Conservation (phyloP, 2,329 filamentous ascomycete species). For the Beauveria varroae region DNA sequence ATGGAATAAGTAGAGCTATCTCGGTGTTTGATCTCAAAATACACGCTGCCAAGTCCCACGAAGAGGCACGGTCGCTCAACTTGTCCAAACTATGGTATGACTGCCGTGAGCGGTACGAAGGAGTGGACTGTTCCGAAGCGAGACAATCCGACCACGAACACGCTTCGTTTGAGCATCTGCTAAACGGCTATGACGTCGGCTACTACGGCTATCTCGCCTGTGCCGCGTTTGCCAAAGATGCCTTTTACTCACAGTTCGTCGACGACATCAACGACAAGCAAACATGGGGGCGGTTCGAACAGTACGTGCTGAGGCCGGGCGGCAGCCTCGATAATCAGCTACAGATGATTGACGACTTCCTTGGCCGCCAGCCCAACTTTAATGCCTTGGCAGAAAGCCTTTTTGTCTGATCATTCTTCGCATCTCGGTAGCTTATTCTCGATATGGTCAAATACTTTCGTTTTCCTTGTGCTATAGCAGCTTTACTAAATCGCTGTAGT, state of each 20-base stretch:
- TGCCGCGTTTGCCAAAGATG: not conserved
- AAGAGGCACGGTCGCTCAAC: not conserved
- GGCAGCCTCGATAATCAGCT: not conserved
- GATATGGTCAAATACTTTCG: not conserved
- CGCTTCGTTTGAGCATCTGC: not conserved
- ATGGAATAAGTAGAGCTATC: not conserved
- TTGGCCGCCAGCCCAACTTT: not conserved
- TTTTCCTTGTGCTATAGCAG: not conserved
- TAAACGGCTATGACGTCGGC: not conserved
- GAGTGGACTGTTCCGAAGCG: not conserved
- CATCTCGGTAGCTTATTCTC: not conserved
- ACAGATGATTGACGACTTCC: not conserved
- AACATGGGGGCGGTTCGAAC: not conserved
- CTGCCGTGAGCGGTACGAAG: not conserved
- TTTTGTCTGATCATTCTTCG: not conserved
- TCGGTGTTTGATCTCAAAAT: not conserved
- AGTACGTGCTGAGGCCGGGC: not conserved
- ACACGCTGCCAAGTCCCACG: not conserved
- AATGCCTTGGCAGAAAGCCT: not conserved
- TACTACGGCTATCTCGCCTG: constrained; percentile 4
- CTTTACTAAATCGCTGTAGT: no score
- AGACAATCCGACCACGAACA: not conserved
- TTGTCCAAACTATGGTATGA: not conserved
- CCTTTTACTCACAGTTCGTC: constrained; percentile 1
- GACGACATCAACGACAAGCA: not conserved